A percentile compares a stretch with the other conserved stretches of the same genome.
These are phyloP conservation scores for Bombardia bombarda DNA, from an alignment of 495 filamentous ascomycete species.

Conservation along the genomic window DNA sequence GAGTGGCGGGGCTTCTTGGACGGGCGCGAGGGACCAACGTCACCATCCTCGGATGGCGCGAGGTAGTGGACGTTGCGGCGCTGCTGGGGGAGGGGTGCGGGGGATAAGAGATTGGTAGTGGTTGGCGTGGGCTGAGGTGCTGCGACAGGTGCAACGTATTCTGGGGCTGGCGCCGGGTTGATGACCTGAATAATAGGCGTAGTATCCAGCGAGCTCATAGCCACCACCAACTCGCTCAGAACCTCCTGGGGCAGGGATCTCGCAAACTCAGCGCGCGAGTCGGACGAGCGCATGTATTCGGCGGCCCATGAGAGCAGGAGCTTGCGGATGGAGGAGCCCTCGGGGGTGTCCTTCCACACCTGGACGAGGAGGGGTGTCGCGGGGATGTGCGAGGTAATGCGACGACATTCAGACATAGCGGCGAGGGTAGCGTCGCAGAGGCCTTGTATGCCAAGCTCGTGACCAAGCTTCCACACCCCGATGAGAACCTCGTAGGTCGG, in stretches of 20 bases:
- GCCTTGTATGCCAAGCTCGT: conserved; percentile 42
- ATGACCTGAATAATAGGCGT: conserved; percentile 19
- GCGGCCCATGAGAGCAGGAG: conserved; percentile 49
- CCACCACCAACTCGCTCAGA: conserved; percentile 45
- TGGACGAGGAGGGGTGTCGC: conserved; percentile 44
- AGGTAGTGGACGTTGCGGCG: conserved; percentile 30
- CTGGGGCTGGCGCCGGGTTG: conserved; percentile 5
- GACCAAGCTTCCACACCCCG: conserved; percentile 43
- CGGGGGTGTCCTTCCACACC: conserved; percentile 47
- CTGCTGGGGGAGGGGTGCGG: too few species aligned
- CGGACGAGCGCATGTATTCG: conserved; percentile 46
- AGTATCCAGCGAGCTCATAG: conserved; percentile 42
- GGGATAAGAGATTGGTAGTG: too few species aligned
- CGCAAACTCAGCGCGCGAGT: conserved; percentile 40
- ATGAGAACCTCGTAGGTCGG: conserved; percentile 44
- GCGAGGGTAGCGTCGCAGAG: conserved; percentile 43
- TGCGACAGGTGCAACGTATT: too few species aligned
- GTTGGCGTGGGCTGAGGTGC: too few species aligned
- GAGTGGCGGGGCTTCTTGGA: conserved; percentile 31
- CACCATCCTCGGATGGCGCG: conserved; percentile 23
- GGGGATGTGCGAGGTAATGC: conserved; percentile 39
- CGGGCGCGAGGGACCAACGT: conserved; percentile 9
- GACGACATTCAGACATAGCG: conserved; percentile 43
- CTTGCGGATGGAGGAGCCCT: conserved; percentile 44
- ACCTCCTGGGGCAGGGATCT: conserved; percentile 47